Percentiles rank a stretch among this genome's conserved stretches.
These are phyloP conservation scores for Syzygium oleosum DNA, from an alignment of 345 rosid genomes.

Conservation along the genomic window DNA sequence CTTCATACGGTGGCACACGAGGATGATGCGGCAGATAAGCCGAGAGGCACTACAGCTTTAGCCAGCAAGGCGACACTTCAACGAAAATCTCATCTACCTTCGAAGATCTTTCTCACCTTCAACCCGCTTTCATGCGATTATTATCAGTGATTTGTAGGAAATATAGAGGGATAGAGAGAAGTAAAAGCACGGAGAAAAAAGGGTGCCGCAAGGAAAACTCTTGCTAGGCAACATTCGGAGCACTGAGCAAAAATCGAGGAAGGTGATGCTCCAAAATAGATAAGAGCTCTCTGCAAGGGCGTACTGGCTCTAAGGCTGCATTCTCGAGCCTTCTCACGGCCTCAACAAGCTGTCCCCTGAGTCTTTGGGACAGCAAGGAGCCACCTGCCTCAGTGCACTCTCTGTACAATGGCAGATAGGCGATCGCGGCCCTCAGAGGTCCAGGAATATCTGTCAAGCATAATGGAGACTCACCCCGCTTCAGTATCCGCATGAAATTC, in stretches of 20 bases:
- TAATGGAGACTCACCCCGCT: slow-evolving; percentile 63
- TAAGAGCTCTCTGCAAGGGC: slow-evolving; percentile 49
- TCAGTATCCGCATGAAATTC: slow-evolving; percentile 63
- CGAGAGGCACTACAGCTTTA: not conserved
- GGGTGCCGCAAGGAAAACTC: not conserved
- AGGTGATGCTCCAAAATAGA: slow-evolving; percentile 70
- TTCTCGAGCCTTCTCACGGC: slow-evolving; percentile 67
- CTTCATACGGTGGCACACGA: not conserved
- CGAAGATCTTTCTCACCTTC: not conserved
- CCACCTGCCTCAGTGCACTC: slow-evolving; percentile 63
- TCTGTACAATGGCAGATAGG: slow-evolving; percentile 79
- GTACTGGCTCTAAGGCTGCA: slow-evolving; percentile 27
- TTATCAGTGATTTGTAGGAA: not conserved
- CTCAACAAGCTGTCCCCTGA: slow-evolving; percentile 82
- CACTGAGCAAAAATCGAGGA: slow-evolving; percentile 56
- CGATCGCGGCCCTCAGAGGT: slow-evolving; percentile 68
- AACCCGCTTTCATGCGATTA: not conserved
- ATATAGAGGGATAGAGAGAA: not conserved
- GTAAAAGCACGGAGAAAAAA: not conserved
- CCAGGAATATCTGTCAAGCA: slow-evolving; percentile 66
- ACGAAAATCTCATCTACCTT: not conserved
- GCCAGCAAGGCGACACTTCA: not conserved
- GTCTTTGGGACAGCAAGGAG: slow-evolving; percentile 53
- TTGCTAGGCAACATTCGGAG: not conserved
- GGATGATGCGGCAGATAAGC: not conserved